A percentile compares a stretch with the other conserved stretches of the same genome.
phyloP scores from a whole-genome alignment of 2,329 filamentous ascomycete species.

The Akanthomyces muscarius region DNA sequence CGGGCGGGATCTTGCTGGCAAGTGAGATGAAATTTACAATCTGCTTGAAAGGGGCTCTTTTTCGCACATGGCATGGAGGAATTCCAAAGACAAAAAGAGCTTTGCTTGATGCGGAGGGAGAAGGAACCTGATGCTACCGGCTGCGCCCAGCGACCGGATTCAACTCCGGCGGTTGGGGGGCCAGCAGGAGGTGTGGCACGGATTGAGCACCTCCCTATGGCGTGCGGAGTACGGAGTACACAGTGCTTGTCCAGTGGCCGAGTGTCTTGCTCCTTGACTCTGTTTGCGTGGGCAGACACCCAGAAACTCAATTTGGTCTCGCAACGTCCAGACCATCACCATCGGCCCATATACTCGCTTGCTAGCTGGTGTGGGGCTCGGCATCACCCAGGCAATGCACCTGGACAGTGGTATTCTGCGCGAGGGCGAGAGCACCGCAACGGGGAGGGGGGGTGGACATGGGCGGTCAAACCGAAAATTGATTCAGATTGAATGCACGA shows the following conservation, averaged over 20 bases:
- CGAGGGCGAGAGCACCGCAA: not conserved
- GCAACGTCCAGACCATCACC: not conserved
- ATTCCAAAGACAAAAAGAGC: not conserved
- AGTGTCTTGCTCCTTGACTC: not conserved
- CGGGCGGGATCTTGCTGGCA: too few species aligned
- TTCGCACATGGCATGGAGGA: not conserved
- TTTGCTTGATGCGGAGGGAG: not conserved
- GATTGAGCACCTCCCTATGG: too few species aligned
- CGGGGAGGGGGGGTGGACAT: too few species aligned
- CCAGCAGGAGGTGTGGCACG: not conserved
- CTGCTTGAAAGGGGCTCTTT: too few species aligned
- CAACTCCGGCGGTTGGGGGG: not conserved
- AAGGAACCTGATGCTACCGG: too few species aligned
- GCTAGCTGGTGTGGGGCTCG: not conserved
- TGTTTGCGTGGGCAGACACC: not conserved
- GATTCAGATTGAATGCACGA: not conserved
- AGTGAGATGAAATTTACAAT: too few species aligned
- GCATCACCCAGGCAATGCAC: conserved; percentile 3
- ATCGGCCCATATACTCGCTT: conserved; percentile 8
- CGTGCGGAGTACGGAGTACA: too few species aligned
- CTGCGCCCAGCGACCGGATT: too few species aligned
- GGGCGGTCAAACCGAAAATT: too few species aligned
- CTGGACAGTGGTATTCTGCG: not conserved
- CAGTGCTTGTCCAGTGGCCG: too few species aligned
- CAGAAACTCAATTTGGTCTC: not conserved